Percentiles rank a stretch among this genome's conserved stretches.
phyloP scores from a whole-genome alignment of 179 eudicot genomes.

The Gypsophila paniculata region DNA sequence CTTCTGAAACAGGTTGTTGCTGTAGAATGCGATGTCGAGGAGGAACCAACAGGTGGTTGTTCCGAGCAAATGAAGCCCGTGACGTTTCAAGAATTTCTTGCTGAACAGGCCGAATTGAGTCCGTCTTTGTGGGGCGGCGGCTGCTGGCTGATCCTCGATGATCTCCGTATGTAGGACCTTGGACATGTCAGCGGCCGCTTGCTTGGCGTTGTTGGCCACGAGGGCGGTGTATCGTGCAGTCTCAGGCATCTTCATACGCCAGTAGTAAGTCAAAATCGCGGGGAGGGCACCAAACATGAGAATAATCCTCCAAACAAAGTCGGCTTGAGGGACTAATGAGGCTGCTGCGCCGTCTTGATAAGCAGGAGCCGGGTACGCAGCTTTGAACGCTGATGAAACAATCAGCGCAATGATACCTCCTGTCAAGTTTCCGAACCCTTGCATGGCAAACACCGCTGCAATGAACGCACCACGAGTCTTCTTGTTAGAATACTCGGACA shows the following conservation, averaged over 20 bases:
- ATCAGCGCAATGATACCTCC: constrained; percentile 33
- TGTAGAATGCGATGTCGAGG: constrained; percentile 44
- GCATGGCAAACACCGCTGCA: constrained; percentile 63
- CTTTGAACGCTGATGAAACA: constrained; percentile 30
- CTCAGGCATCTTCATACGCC: constrained; percentile 60
- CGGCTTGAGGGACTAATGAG: constrained; percentile 36
- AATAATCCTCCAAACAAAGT: constrained; percentile 44
- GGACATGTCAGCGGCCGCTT: constrained; percentile 45
- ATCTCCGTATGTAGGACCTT: constrained; percentile 33
- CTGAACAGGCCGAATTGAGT: constrained; percentile 34
- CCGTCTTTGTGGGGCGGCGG: background rate
- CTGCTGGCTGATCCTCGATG: constrained; percentile 26
- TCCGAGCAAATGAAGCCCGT: constrained; percentile 40
- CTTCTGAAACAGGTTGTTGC: constrained; percentile 47
- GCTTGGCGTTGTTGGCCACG: constrained; percentile 40
- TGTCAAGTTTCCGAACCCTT: constrained; percentile 36
- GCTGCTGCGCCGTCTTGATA: constrained; percentile 16
- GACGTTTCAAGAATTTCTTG: constrained; percentile 26
- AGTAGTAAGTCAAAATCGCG: constrained; percentile 42
- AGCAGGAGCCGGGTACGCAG: constrained; percentile 28
- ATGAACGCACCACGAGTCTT: constrained; percentile 53
- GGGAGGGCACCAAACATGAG: constrained; percentile 49
- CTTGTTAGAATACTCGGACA: constrained; percentile 56
- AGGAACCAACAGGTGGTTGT: constrained; percentile 45
- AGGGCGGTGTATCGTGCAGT: constrained; percentile 55